Percentiles rank a stretch among this genome's conserved stretches.
These are phyloP conservation scores for Phytopythium aichiense DNA, from an alignment of 352 stramenopile species.

Conservation along the genomic window DNA sequence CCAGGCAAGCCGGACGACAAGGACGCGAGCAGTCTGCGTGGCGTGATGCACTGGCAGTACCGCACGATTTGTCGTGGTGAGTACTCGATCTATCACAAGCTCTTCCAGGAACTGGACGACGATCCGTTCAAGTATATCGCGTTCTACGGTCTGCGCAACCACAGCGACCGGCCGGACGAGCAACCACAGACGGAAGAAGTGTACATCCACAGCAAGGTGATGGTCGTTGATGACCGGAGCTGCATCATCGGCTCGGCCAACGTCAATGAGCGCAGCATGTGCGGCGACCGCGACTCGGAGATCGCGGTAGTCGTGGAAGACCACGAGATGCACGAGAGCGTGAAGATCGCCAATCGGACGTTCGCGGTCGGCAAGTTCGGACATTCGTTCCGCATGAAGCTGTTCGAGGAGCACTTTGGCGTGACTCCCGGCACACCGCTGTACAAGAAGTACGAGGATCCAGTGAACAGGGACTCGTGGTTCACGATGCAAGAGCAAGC, in stretches of 20 bases:
- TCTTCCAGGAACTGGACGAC: constrained; percentile 75
- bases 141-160: constrained; percentile 77
- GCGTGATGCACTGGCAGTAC: constrained; percentile 89
- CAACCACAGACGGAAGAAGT: constrained; percentile 58
- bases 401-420: constrained; percentile 86
- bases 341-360: constrained; percentile 38
- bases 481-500: constrained; percentile 83
- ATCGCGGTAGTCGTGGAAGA: constrained; percentile 86
- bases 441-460: constrained; percentile 63
- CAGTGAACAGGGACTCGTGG: constrained; percentile 59
- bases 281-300: constrained; percentile 82
- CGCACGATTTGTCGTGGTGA: constrained; percentile 78
- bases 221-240: constrained; percentile 81
- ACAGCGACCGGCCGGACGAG: constrained; percentile 17
- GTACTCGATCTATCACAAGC: constrained; percentile 75
- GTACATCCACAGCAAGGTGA: constrained; percentile 92
- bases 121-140: constrained; percentile 87
- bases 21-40: constrained; percentile 72
- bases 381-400: constrained; percentile 84
- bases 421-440: constrained; percentile 33
- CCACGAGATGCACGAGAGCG: constrained; percentile 53
- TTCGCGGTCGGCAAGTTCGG: constrained; percentile 74
- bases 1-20: constrained; percentile 78
- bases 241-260: constrained; percentile 85
- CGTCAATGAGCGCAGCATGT: constrained; percentile 87